Evolutionary conservation across 371 early-diverging fungal genomes (phyloP).

Genomic region (Mucor plumbeus): DNA sequence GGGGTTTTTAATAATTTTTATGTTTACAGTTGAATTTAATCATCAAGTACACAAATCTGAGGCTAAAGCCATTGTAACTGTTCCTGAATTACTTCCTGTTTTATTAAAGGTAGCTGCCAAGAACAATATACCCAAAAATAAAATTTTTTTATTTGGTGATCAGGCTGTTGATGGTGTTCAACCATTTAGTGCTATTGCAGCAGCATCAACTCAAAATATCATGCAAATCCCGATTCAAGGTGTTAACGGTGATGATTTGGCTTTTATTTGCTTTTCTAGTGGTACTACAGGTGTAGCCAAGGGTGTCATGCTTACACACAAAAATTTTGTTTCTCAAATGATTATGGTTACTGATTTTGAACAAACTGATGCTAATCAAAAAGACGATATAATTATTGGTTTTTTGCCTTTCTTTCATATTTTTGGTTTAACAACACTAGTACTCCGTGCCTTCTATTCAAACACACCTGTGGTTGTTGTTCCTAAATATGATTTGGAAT

Average conservation of each 20-base stretch:
- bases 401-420: conserved; percentile 86
- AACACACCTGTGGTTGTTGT: conserved; percentile 59
- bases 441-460: conserved; percentile 40
- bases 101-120: conserved; percentile 17
- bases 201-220: conserved; percentile 18
- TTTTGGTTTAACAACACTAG: conserved; percentile 65
- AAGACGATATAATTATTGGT: conserved; percentile 62
- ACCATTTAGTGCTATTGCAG: conserved; percentile 14
- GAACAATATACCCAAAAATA: conserved; percentile 20
- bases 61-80: conserved; percentile 28
- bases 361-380: conserved; percentile 30
- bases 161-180: conserved; percentile 12
- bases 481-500: conserved; percentile 66
- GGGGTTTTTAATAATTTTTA: background rate
- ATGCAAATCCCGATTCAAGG: conserved; percentile 18
- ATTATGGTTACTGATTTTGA: conserved; percentile 22
- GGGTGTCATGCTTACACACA: conserved; percentile 53
- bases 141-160: conserved; percentile 30
- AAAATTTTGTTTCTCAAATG: conserved; percentile 44
- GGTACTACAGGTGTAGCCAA: conserved; percentile 86
- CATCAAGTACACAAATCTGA: conserved; percentile 26
- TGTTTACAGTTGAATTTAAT: conserved; percentile 22
- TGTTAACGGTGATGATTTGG: conserved; percentile 53
- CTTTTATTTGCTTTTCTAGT: conserved; percentile 87
- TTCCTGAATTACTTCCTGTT: conserved; percentile 28